Base-by-base conservation (phyloP, 2,329 filamentous ascomycete genomes). In the Xylaria sp. region DNA sequence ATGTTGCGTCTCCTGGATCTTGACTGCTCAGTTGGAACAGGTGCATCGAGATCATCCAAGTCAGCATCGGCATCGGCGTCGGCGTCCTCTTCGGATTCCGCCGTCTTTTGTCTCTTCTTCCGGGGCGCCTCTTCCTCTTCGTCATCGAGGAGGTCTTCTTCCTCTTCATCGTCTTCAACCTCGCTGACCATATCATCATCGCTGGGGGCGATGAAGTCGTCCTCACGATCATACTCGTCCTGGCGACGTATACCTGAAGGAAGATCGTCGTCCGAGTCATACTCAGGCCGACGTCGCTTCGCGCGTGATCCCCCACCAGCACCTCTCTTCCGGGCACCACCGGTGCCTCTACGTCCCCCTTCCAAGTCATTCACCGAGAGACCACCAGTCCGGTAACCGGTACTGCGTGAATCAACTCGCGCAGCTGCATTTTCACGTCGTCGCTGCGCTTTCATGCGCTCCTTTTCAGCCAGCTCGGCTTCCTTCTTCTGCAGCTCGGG, bases 191-290 rank as follows among this genome's bases (percentile, higher is more conserved):
- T 80, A 51, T 94, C 92, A 67, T 93, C 91, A 72, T 94, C 92
- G 75, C 91, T 94, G 3, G 85, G 85, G 3, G 91, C 92, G 65
- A 95, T 87, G 78, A 95, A 95, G 66, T 91, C 92, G 76, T 95
- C 92, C 41, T 91, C 91, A 77, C 91, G 86, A 71, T 94, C 92
- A 77, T 95, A 95, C 74, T 93, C 91, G 72, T 94, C 91, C 68
- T 91, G 86, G 62, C 88, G 87, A 39, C 86, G 86, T 55, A 83
- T 83, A 39, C 89, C 88, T 46, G 87, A 86, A 18, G 89, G 88
- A 43, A 90, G 84, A 68, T 92, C 91, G 73, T 93, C 91, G 74
- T 94, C 92, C 9, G 93, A 93, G 75, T 94, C 92, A 69, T 93
- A 92, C 73, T 92, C 92, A 68, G 85, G 83, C 48, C 85, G 84